These are phyloP conservation scores for Rhodocollybia butyracea DNA, from an alignment of 768 basidiomycete species.

Conservation along the genomic window DNA sequence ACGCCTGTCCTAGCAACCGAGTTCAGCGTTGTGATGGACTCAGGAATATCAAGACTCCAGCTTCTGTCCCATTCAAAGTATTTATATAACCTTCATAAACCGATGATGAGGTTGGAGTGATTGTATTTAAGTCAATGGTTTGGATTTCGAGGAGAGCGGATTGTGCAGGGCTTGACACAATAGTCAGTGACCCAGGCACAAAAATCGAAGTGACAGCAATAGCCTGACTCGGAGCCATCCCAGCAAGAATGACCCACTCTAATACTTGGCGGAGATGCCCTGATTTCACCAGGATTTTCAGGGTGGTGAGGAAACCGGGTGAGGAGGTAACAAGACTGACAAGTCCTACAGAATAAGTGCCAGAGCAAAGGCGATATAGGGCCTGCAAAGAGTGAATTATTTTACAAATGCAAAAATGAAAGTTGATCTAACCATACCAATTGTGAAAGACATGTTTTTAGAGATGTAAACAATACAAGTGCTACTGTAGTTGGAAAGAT, in stretches of 20 bases:
- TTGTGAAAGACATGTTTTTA: neutral
- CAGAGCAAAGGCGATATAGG: neutral
- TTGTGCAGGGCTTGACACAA: neutral
- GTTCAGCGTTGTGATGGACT: neutral
- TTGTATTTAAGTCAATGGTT: neutral
- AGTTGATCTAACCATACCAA: neutral
- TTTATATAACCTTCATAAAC: neutral
- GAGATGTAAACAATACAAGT: neutral
- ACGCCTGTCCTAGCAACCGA: neutral
- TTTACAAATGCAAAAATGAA: neutral
- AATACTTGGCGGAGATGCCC: neutral
- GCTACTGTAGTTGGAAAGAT: neutral
- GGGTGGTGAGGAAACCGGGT: neutral
- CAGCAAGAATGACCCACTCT: neutral
- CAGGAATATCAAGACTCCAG: neutral
- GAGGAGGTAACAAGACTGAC: neutral
- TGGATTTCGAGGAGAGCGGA: neutral
- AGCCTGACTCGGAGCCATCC: neutral
- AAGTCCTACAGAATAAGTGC: neutral
- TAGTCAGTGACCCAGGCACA: neutral
- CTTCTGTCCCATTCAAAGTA: no score
- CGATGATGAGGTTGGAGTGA: neutral
- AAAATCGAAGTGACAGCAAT: neutral
- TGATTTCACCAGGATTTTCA: neutral
- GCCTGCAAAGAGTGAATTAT: neutral